Conservation (phyloP, 495 filamentous ascomycete genomes). For the Aspergillus leporis region DNA sequence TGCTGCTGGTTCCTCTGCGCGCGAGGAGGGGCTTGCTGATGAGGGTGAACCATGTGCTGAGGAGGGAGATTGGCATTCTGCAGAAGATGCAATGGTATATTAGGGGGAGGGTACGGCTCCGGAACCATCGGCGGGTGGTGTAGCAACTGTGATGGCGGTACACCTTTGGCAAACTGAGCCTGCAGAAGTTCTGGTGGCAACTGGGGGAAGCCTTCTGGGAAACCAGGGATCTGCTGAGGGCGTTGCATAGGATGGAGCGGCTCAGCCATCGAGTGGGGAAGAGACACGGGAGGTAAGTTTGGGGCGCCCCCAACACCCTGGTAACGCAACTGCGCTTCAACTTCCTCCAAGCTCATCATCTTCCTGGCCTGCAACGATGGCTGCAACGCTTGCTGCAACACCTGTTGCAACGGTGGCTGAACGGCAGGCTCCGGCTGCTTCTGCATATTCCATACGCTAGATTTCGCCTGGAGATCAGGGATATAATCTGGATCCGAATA, state of each 20-base stretch:
- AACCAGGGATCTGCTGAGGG: conserved; percentile 43
- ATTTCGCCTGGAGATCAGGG: conserved; percentile 85
- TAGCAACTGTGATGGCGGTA: conserved; percentile 47
- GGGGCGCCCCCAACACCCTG: conserved; percentile 48
- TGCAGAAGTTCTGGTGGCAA: conserved; percentile 51
- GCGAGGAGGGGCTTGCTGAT: conserved; percentile 33
- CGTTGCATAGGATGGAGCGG: conserved; percentile 35
- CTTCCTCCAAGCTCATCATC: conserved; percentile 95
- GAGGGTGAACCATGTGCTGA: conserved; percentile 33
- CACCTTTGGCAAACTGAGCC: conserved; percentile 49
- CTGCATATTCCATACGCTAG: conserved; percentile 86
- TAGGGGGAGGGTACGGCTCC: conserved; percentile 46
- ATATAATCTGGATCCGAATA: conserved; percentile 76
- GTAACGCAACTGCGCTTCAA: conserved; percentile 87
- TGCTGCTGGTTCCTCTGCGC: conserved; percentile 46
- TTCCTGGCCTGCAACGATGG: conserved; percentile 55
- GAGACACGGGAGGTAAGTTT: conserved; percentile 34
- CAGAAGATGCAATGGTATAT: conserved; percentile 38
- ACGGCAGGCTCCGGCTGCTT: conserved; percentile 42
- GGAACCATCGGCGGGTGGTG: conserved; percentile 49
- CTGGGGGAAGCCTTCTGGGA: conserved; percentile 42
- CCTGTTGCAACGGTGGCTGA: conserved; percentile 13
- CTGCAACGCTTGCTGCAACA: conserved; percentile 14
- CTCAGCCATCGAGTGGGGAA: conserved; percentile 33
- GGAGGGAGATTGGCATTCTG: conserved; percentile 44